Percentiles rank a stretch among this genome's conserved stretches.
phyloP scores from a whole-genome alignment of 2,329 filamentous ascomycete genomes.

The Ophiobolus disseminans region DNA sequence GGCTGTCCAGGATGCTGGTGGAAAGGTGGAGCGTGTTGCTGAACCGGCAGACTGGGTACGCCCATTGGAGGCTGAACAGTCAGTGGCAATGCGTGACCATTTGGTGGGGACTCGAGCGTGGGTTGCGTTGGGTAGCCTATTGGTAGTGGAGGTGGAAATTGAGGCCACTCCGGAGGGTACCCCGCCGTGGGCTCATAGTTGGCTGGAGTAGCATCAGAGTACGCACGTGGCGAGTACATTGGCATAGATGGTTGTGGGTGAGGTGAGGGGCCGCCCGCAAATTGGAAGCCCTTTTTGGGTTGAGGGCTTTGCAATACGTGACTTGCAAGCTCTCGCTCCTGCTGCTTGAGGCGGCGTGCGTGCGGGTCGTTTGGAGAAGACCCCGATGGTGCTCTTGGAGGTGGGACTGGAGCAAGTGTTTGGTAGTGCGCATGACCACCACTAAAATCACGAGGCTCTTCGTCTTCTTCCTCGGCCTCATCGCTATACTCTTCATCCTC shows the following conservation, averaged over 20 bases:
- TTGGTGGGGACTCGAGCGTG: constrained; percentile 22
- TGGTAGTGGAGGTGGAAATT: constrained; percentile 32
- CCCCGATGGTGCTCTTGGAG: constrained; percentile 29
- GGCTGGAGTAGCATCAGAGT: constrained; percentile 35
- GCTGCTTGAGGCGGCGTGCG: constrained; percentile 34
- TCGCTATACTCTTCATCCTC: constrained; percentile 29
- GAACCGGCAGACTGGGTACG: constrained; percentile 17
- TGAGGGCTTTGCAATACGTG: constrained; percentile 47
- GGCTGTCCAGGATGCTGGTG: constrained; percentile 32
- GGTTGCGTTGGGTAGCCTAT: constrained; percentile 33
- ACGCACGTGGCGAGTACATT: constrained; percentile 35
- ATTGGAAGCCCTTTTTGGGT: constrained; percentile 42
- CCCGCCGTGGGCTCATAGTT: constrained; percentile 25
- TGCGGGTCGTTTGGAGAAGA: constrained; percentile 37
- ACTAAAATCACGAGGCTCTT: constrained; percentile 13
- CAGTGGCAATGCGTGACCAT: constrained; percentile 31
- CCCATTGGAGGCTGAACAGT: constrained; percentile 30
- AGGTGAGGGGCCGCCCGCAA: constrained; percentile 33
- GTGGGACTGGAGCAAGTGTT: constrained; percentile 23
- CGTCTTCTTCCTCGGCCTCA: constrained; percentile 19
- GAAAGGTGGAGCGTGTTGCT: constrained; percentile 24
- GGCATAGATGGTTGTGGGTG: constrained; percentile 33
- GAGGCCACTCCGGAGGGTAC: constrained; percentile 31
- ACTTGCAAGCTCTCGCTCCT: constrained; percentile 43
- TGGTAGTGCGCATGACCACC: constrained; percentile 15